These are phyloP conservation scores for Proliferodiscus dingleyae DNA, from an alignment of 2,329 filamentous ascomycete genomes.

Conservation along the genomic window DNA sequence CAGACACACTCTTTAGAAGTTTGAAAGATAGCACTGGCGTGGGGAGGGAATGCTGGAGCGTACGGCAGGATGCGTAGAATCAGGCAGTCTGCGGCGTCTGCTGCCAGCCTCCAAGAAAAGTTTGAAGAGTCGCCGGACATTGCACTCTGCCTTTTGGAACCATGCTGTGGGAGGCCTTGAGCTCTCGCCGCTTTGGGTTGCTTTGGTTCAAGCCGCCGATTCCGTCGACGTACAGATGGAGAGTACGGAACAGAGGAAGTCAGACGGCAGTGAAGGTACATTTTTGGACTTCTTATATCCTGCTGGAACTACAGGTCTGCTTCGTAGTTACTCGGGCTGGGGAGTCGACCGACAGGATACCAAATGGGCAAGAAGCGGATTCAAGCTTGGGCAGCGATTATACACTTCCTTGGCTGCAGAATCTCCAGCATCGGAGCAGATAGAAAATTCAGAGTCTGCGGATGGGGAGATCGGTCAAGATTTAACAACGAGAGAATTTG, in stretches of 20 bases:
- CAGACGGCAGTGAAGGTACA: slow-evolving; percentile 15
- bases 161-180: slow-evolving; percentile 41
- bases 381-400: slow-evolving; percentile 27
- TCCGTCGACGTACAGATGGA: slow-evolving; percentile 12
- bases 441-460: not conserved
- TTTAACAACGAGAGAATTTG: slow-evolving; percentile 1
- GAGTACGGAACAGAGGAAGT: slow-evolving; percentile 6
- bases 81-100: slow-evolving; percentile 49
- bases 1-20: slow-evolving; percentile 3
- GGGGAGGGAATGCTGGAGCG: slow-evolving; percentile 52
- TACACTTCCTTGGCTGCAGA: slow-evolving; percentile 31
- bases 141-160: slow-evolving; percentile 52
- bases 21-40: slow-evolving; percentile 4
- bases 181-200: slow-evolving; percentile 28
- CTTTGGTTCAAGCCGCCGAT: slow-evolving; percentile 21
- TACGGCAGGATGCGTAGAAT: slow-evolving; percentile 50
- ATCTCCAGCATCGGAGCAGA: not conserved
- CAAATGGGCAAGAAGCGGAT: slow-evolving; percentile 12
- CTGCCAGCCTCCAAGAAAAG: slow-evolving; percentile 34
- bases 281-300: slow-evolving; percentile 39
- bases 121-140: slow-evolving; percentile 38
- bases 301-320: slow-evolving; percentile 33
- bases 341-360: slow-evolving; percentile 23
- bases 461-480: not conserved
- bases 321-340: slow-evolving; percentile 30